Base-by-base conservation (phyloP, 1,284 basidiomycete species). In the Cryptococcus sp. region DNA sequence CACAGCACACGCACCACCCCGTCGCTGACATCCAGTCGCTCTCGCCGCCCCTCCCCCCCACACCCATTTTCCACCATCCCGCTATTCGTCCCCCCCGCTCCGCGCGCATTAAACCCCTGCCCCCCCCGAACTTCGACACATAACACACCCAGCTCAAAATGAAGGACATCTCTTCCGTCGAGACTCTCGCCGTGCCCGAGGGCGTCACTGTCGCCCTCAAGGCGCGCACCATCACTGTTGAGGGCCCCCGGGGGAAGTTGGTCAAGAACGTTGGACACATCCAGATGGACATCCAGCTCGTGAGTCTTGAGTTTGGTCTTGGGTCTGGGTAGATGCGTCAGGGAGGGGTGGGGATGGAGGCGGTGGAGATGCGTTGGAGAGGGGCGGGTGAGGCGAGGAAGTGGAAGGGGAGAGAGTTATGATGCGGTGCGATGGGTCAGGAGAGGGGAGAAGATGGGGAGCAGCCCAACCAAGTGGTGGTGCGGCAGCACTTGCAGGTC, bases 221-320 rank as follows among this genome's bases (percentile, higher is more conserved):
- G 82, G 85, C 93, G 68, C 87, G 94, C 63, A 80, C 90, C 70
- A 87, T 98, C 77, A 87, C 84, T 62, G 92, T 97, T 69, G 85
- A 85, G 68, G 93, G 93, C 47, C 90, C 93, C 60, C 85, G 93
- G 56, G 93, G 93, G 64, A 88, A 85, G 58, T 83, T 97, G 71
- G 84, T 82, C 66, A 97, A 97, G 85, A 88, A 88, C 72, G 85
- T 94, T 77, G 88, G 89, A 67, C 93, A 97, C 83, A 86, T 95
- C 71, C 85, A 93, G 82, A 94, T 97, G 90, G 94, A 97, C 81
- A 89, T 98, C 78, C 87, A 89, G 75, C 79, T 95, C 53, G 77
- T 90, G 69, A 81, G 82, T 81, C 54, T 45, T 36, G 13, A 79
- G 13, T 2, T 40, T 4, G 1, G 11, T 42, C 23, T 46, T 46